A percentile compares a stretch with the other conserved stretches of the same genome.
These are phyloP conservation scores for Trypanosoma avium DNA, from an alignment of 208 protist species.

Conservation along the genomic window DNA sequence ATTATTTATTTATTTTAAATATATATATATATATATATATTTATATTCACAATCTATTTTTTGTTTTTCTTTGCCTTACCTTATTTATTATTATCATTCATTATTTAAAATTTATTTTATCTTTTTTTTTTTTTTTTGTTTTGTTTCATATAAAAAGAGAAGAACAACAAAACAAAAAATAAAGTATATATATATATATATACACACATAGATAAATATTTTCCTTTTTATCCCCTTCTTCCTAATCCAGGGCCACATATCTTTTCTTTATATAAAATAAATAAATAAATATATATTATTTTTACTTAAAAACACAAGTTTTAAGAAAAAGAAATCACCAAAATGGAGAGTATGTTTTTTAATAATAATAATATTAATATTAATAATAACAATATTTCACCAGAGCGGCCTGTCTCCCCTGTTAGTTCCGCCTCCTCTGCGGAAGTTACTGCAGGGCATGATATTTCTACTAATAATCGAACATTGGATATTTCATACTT, in stretches of 20 bases:
- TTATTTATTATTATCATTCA: neutral
- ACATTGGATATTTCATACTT: constrained; percentile 30
- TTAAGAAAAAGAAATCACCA: too few relatives aligned
- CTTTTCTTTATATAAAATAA: too few relatives aligned
- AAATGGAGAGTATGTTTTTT: too few relatives aligned
- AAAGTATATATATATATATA: too few relatives aligned
- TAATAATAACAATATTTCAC: neutral
- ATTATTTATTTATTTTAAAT: neutral
- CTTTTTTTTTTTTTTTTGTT: neutral
- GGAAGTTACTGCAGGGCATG: constrained; percentile 70
- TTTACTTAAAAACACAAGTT: too few relatives aligned
- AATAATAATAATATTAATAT: constrained; percentile 6
- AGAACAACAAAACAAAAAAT: too few relatives aligned
- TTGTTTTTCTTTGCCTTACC: constrained; percentile 7
- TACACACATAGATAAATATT: too few relatives aligned
- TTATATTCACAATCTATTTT: neutral
- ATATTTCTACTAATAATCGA: constrained; percentile 54
- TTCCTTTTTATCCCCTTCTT: neutral
- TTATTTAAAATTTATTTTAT: neutral
- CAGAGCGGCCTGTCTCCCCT: constrained; percentile 25
- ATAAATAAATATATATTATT: too few relatives aligned
- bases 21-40: constrained; percentile 11
- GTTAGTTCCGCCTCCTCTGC: constrained; percentile 57
- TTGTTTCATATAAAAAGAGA: too few relatives aligned
- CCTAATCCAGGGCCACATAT: too few relatives aligned